Base-by-base conservation (phyloP, 2,329 filamentous ascomycete genomes). In the Ophiostoma triangulosporum region DNA sequence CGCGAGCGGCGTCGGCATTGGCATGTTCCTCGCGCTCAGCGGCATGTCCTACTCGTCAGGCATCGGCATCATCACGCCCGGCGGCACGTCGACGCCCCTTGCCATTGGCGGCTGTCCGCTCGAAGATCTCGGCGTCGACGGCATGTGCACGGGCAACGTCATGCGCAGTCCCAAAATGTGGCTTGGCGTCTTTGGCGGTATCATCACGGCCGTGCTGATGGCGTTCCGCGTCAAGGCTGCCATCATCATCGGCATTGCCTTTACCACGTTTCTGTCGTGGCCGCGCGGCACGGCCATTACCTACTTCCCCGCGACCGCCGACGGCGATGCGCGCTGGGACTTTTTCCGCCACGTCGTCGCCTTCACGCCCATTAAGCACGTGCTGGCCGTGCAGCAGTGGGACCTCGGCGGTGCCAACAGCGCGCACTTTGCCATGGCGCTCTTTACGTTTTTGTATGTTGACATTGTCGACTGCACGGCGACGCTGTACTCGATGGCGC, bases 191-290 rank as follows among this genome's bases (percentile, higher is more conserved):
- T 83, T 88, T 63, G 80, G 83, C 52, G 87, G 89, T 14, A 73
- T 95, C 46, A 66, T 94, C 35, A 91, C 88, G 0, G 81, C 85
- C 5, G 77, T 91, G 59, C 78, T 95, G 67, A 88, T 88, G 84
- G 77, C 84, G 17, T 89, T 84, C 65, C 78, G 82, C 36, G 73
- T 88, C 68, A 88, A 87, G 64, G 83, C 83, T 53, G 83, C 84
- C 48, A 85, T 89, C 57, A 78, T 88, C 52, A 77, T 84, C 24
- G 85, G 85, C 2, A 88, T 89, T 53, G 70, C 78, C 9, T 69
- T 88, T 6, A 83, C 88, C 4, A 86, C 83, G 4, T 74, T 88
- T 58, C 71, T 87, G 49, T 88, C 84, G 6, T 88, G 84, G 85
- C 84, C 84, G 70, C 81, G 64, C 69, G 48, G 77, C 51, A 88